These are phyloP conservation scores for Alectoria sarmentosa DNA, from an alignment of 495 filamentous ascomycete genomes.

Conservation along the genomic window DNA sequence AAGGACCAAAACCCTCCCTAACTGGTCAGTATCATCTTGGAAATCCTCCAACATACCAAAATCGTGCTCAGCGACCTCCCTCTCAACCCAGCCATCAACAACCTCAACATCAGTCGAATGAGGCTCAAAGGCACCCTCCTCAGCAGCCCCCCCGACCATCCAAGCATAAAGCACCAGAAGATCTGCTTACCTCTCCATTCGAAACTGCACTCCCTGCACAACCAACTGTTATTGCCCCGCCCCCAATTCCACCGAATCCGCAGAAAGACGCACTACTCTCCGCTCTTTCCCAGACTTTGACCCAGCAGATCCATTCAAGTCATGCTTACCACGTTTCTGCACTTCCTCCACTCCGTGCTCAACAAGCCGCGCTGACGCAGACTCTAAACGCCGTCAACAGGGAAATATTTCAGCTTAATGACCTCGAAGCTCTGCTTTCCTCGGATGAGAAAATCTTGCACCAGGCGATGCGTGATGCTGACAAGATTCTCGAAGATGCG, in stretches of 20 bases:
- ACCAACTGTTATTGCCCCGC: slow-evolving; percentile 49
- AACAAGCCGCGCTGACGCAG: slow-evolving; percentile 66
- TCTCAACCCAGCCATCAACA: slow-evolving; percentile 23
- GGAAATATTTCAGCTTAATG: slow-evolving; percentile 63
- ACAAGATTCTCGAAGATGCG: slow-evolving; percentile 64
- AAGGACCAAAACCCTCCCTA: slow-evolving; percentile 1
- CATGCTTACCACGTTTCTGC: slow-evolving; percentile 61
- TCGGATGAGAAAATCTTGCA: slow-evolving; percentile 74
- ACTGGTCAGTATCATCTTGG: neutral
- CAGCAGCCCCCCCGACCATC: slow-evolving; percentile 27
- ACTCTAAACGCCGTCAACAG: slow-evolving; percentile 58
- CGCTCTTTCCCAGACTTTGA: slow-evolving; percentile 63
- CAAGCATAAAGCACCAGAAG: slow-evolving; percentile 45
- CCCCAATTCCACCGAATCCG: slow-evolving; percentile 90
- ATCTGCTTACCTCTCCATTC: slow-evolving; percentile 66
- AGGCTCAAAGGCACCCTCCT: slow-evolving; percentile 19
- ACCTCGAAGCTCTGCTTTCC: slow-evolving; percentile 59
- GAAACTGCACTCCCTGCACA: slow-evolving; percentile 57
- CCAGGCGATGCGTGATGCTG: slow-evolving; percentile 68
- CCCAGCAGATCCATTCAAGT: slow-evolving; percentile 55
- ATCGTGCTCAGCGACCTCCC: slow-evolving; percentile 1
- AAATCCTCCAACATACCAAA: neutral
- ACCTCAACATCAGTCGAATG: slow-evolving; percentile 24
- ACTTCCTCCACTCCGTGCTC: slow-evolving; percentile 65
- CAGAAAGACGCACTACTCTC: slow-evolving; percentile 87